Evolutionary conservation across 495 filamentous ascomycete genomes (phyloP).

Genomic region (Aspergillus sparsus): DNA sequence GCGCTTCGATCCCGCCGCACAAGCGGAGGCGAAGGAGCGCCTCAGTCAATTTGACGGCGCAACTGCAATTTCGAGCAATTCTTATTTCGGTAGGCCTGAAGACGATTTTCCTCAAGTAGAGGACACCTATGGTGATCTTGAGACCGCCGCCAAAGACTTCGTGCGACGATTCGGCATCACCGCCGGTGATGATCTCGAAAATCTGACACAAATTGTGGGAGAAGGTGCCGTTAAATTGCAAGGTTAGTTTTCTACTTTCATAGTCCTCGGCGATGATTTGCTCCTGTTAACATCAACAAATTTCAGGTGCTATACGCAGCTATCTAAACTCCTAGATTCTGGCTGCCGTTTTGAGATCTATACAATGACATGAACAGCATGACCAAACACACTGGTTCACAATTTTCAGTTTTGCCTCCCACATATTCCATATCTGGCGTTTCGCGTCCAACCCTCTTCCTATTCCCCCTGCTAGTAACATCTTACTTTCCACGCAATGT

Average conservation of each 20-base stretch:
- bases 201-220: slow-evolving; percentile 75
- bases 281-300: slow-evolving; percentile 15
- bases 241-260: slow-evolving; percentile 46
- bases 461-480: slow-evolving; percentile 14
- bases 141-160: slow-evolving; percentile 91
- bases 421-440: slow-evolving; percentile 21
- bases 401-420: slow-evolving; percentile 18
- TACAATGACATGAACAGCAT: slow-evolving; percentile 15
- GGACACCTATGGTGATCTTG: slow-evolving; percentile 77
- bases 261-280: neutral
- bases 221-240: slow-evolving; percentile 83
- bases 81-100: slow-evolving; percentile 90
- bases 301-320: slow-evolving; percentile 68
- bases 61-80: slow-evolving; percentile 87
- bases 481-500: neutral
- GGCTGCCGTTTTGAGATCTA: slow-evolving; percentile 7
- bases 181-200: slow-evolving; percentile 92
- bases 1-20: slow-evolving; percentile 73
- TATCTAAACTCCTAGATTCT: slow-evolving; percentile 69
- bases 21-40: slow-evolving; percentile 81
- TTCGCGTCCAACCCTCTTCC: slow-evolving; percentile 5
- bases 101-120: slow-evolving; percentile 65
- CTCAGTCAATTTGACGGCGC: slow-evolving; percentile 93
- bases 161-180: slow-evolving; percentile 92
- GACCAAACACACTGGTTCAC: slow-evolving; percentile 18